Evolutionary conservation across 805 yeast genomes (phyloP), one percentile per base, ranked within the genome.

Genomic region (Candida dajiaensis): DNA sequence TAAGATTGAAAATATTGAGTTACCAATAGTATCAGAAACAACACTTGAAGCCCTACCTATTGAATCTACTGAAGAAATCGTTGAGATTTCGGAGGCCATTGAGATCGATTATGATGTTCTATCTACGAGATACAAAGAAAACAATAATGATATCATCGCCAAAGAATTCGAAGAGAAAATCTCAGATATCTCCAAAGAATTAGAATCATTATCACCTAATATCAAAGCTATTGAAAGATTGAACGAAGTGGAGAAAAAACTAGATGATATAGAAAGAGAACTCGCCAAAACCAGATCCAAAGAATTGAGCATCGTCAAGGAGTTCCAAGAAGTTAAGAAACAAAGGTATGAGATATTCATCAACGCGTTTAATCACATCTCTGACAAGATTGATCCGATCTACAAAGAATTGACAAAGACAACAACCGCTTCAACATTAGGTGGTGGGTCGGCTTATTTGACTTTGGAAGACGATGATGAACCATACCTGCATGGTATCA

Each of bases 381-480:
- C 92, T 4, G 72, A 70, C 2, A 74, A 77, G 46, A 84, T 94
- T 53, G 95, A 87, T 61, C 66, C 70, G 0, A 81, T 89, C 10
- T 94, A 92, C 65, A 84, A 89, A 59, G 97, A 90, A 57, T 71
- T 94, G 43, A 94, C 97, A 0, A 82, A 78, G 52, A 60, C 66
- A 42, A 66, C 65, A 39, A 64, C 64, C 15, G 77, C 85, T 0
- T 66, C 74, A 4, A 76, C 82, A 0, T 83, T 95, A 2, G 71
- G 85, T 25, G 97, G 97, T 38, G 98, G 98, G 1, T 82, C 94
- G n/a, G 98, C 98, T 0, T 84, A 87, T 51, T 70, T 94, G 47
- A 83, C 92, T 0, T 66, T 89, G 33, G 96, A 89, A 55, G 90
- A 89, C 56, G 94, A 84, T 50, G 96, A 88, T 50, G 96, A 87